Conservation (phyloP, 208 protist genomes). For the Leishmania aethiopica region DNA sequence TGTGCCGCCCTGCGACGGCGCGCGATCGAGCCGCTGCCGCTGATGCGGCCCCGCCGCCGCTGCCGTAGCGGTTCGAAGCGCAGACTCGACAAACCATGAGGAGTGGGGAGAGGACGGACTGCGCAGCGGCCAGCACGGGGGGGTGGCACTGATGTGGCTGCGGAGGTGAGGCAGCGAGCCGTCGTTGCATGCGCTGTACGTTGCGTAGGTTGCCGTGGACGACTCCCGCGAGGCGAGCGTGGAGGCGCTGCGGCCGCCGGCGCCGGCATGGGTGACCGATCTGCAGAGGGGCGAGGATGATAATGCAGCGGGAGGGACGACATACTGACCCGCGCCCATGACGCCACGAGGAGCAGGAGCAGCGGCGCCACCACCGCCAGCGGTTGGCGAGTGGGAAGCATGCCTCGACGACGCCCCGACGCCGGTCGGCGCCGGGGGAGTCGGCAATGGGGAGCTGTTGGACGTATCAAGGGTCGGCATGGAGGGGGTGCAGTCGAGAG, state of each 20-base stretch:
- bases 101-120: not conserved
- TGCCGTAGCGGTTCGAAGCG: constrained; percentile 7
- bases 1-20: not conserved
- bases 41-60: constrained; percentile 8
- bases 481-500: not conserved
- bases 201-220: not conserved
- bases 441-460: constrained; percentile 16
- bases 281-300: constrained; percentile 2
- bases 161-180: not conserved
- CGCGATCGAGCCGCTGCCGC: not conserved
- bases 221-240: constrained; percentile 8
- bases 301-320: not conserved
- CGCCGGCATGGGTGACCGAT: constrained; percentile 11
- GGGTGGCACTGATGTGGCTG: not conserved
- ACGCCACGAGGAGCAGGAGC: not conserved
- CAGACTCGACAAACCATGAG: constrained; percentile 26
- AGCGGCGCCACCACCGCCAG: not conserved
- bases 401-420: not conserved
- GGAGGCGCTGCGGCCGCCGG: not conserved
- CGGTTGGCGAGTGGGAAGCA: not conserved
- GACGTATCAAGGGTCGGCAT: not conserved
- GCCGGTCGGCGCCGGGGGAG: not conserved
- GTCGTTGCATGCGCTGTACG: not conserved
- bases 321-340: not conserved
- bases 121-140: not conserved